Percentiles rank a stretch among this genome's conserved stretches.
Evolutionary conservation across 2,329 filamentous ascomycete species (phyloP).

Genomic region (Alternaria sp.): DNA sequence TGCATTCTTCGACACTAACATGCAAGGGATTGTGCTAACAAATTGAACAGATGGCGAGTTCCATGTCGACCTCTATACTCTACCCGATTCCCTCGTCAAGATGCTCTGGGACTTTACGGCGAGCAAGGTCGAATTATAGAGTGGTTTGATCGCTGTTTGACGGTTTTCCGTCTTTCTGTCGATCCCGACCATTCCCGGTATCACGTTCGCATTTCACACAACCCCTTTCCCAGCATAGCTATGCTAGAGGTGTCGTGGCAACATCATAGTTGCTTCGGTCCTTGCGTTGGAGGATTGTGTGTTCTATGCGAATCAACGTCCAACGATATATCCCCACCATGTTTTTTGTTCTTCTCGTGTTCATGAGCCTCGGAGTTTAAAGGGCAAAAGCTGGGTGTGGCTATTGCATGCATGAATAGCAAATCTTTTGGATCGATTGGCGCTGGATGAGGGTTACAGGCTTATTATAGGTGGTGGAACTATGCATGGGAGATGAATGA

Average conservation of each 20-base stretch:
- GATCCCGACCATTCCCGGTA: not conserved
- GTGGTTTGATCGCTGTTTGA: not conserved
- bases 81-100: conserved; percentile 87
- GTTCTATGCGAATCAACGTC: not conserved
- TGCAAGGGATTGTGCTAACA: conserved; percentile 25
- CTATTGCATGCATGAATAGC: conserved; percentile 1
- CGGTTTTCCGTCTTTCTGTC: not conserved
- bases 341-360: not conserved
- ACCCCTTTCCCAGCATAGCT: not conserved
- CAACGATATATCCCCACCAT: not conserved
- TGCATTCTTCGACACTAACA: not conserved
- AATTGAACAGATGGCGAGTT: conserved; percentile 82
- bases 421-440: conserved; percentile 5
- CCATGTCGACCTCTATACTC: conserved; percentile 97
- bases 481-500: conserved; percentile 5
- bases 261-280: not conserved
- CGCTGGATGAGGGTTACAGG: not conserved
- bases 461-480: conserved; percentile 6
- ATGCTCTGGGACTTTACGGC: conserved; percentile 90
- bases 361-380: conserved; percentile 18
- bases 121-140: conserved; percentile 46
- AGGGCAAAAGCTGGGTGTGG: conserved; percentile 8
- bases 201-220: conserved; percentile 1
- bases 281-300: not conserved
- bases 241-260: not conserved